Evolutionary conservation across 2,329 filamentous ascomycete species (phyloP), one percentile per base, ranked within the genome.

Genomic region (Sclerotinia trifoliorum): DNA sequence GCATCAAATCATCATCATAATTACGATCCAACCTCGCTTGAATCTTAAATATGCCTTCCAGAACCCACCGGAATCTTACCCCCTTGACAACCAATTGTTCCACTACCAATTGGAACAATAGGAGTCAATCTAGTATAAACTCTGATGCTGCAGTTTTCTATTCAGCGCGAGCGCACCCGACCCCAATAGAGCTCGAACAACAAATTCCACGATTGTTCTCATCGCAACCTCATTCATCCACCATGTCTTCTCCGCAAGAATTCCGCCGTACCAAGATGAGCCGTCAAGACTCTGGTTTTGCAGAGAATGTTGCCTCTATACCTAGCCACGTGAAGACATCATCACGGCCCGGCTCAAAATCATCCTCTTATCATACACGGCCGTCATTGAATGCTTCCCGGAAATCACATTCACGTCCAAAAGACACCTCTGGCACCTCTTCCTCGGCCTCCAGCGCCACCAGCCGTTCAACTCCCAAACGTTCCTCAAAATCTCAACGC

Each of bases 211-310:
- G 68, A 69, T 42, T 66, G 13, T 35, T 56, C 17, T 64, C 52
- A 24, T 72, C 35, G 56, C 67, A 17, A 49, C 42, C 55, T 32
- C 51, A 29, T 57, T 42, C 46, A 39, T 49, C 39, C 52, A 52
- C 51, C 44, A 66, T 57, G 42, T 65, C 66, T 46, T 46, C 56
- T 55, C 65, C 57, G 13, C 58, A 61, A 69, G 60, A 70, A 32
- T 58, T 66, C 35, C 44, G 68, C 52, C 52, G 72, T 17, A 54
- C 72, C 11, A 74, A 73, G 51, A 75, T 76, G 73, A 60, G 69
- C 46, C 68, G 76, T 32, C 71, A 75, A 69, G 76, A 78, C 58
- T 76, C 74, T 6, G 76, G 77, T 4, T 78, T 71, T 52, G 69
- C 71, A 54, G 72, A 74, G 46, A 67, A 64, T 21, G 52, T 64